Base-by-base conservation (phyloP, 169 alveolate genomes). In the Plasmodium vinckei region DNA sequence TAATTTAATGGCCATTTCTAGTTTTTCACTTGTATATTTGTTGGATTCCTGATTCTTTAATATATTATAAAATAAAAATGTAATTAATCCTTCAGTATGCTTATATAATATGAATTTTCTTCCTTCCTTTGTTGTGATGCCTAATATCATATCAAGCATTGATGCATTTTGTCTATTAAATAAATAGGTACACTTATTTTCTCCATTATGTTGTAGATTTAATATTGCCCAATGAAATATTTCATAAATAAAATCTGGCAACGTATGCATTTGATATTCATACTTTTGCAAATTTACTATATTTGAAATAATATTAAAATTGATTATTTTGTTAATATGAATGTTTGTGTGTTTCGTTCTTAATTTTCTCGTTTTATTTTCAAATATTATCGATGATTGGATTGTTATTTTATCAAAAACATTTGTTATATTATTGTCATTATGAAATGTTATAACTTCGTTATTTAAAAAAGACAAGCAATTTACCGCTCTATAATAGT, bases 231-330 rank as follows among this genome's bases (percentile, higher is more conserved):
- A 77, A 23, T 65, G 64, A 7, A 77, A 15, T 21, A 77, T 77
- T 77, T 49, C 19, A 25, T 77, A 13, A 39, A 77, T 49, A 77
- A 77, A 46, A 21, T 77, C 77, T 0, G 47, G 13, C 46, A 51
- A 25, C 0, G 88, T 77, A 57, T n/a, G 47, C 60, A 77, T 63
- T 64, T 77, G 70, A 51, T 61, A 27, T 64, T 77, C 69, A 64
- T 63, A 77, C 27, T 44, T 53, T 77, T 77, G 88, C 12, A 77
- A 64, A 77, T 77, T 77, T 75, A 77, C 53, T 69, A 77, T 68
- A 57, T 77, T 53, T n/a, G 88, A 63, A 63, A 77, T 51, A 69
- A 77, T 77, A 44, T 49, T 77, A 51, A 77, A 77, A 4, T 77
- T 64, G 27, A 64, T 23, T 9, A 51, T 25, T 33, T 49, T 53